Evolutionary conservation across 305 asterid species (phyloP).

Genomic region (Galium porrigens): DNA sequence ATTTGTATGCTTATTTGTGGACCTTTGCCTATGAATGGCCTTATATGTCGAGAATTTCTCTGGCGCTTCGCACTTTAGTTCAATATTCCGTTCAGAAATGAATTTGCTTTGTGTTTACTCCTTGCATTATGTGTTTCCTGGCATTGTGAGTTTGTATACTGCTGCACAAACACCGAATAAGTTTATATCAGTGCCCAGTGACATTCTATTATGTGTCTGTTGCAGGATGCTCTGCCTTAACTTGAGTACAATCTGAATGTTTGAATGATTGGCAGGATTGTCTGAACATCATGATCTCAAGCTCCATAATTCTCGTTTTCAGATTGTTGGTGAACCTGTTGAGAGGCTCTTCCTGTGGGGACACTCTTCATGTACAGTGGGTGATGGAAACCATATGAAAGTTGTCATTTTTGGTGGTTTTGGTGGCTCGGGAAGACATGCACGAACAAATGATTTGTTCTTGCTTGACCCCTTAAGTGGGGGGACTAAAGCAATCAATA

Average conservation of each 20-base stretch:
- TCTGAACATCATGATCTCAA: conserved; percentile 23
- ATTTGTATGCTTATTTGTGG: neutral
- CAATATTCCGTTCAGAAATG: neutral
- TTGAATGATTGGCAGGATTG: conserved; percentile 77
- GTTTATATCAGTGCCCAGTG: conserved; percentile 15
- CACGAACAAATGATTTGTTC: conserved; percentile 60
- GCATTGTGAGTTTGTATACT: conserved; percentile 9
- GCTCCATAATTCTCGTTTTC: conserved; percentile 34
- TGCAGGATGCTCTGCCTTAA: conserved; percentile 66
- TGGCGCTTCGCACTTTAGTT: neutral
- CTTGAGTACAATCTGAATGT: conserved; percentile 69
- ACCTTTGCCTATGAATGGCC: neutral
- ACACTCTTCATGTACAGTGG: conserved; percentile 58
- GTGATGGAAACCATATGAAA: conserved; percentile 25
- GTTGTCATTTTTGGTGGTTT: conserved; percentile 76
- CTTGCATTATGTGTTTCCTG: neutral
- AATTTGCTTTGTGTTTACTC: neutral
- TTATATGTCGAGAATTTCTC: neutral
- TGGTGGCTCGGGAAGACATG: conserved; percentile 93
- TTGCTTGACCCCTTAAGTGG: conserved; percentile 43
- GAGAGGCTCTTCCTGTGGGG: conserved; percentile 95
- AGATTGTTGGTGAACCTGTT: conserved; percentile 45
- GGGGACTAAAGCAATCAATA: conserved; percentile 33
- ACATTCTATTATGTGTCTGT: conserved; percentile 32
- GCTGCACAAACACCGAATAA: conserved; percentile 15